Conservation (phyloP, 2,329 filamentous ascomycete genomes). For the Aspergillus brunneoviolaceus region DNA sequence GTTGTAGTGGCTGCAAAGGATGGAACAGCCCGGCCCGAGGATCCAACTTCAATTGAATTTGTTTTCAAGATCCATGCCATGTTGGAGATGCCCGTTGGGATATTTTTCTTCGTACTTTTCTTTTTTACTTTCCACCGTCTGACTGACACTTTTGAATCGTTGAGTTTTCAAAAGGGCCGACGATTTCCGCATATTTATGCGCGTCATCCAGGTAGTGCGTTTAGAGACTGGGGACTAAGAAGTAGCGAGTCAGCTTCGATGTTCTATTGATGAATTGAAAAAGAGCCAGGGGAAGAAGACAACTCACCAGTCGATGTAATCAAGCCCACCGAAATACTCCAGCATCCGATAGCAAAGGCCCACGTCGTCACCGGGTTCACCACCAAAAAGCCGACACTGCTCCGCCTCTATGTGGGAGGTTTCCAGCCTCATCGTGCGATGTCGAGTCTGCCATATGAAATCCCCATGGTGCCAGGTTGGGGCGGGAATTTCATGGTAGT, state of each 20-base stretch:
- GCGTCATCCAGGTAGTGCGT: conserved; percentile 28
- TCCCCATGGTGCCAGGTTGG: conserved; percentile 45
- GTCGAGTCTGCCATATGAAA: conserved; percentile 41
- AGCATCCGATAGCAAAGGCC: conserved; percentile 50
- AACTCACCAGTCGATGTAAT: conserved; percentile 48
- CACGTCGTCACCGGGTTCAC: conserved; percentile 45
- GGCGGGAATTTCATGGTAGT: conserved; percentile 31
- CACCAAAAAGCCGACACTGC: conserved; percentile 47
- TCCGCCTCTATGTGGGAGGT: conserved; percentile 37
- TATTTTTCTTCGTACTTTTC: neutral
- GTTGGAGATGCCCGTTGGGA: neutral
- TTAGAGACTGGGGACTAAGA: conserved; percentile 17
- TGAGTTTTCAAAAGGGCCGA: neutral
- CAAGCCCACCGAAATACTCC: conserved; percentile 50
- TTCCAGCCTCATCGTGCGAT: conserved; percentile 32
- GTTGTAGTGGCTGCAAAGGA: neutral
- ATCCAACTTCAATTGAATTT: neutral
- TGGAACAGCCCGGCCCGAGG: neutral
- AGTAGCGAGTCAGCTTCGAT: conserved; percentile 3
- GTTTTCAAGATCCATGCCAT: neutral
- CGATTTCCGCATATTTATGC: neutral
- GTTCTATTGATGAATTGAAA: neutral
- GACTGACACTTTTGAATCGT: conserved; percentile 1
- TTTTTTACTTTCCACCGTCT: conserved; percentile 10
- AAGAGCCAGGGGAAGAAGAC: neutral